Evolutionary conservation across 108 stramenopile species (phyloP).

Genomic region (Pseudonitzschia pungens): DNA sequence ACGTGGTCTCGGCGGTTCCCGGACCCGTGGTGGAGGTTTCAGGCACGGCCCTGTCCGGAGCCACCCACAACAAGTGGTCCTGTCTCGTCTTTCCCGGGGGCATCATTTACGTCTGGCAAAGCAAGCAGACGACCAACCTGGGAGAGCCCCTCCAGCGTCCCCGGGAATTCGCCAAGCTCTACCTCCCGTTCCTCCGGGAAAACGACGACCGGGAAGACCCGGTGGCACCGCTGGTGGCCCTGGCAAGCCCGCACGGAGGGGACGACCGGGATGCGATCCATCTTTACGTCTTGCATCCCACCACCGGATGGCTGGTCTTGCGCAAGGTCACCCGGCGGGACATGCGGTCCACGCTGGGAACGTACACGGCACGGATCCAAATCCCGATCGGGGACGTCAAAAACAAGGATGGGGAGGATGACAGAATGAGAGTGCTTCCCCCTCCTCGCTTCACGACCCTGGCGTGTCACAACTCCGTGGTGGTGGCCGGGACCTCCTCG

Average conservation of each 20-base stretch:
- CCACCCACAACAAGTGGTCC: conserved; percentile 32
- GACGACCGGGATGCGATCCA: conserved; percentile 13
- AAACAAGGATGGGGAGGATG: neutral
- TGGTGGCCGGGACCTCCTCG: conserved; percentile 30
- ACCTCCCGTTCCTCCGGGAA: neutral
- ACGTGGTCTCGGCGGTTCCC: conserved; percentile 34
- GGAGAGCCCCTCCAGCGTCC: conserved; percentile 8
- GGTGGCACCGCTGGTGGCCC: conserved; percentile 16
- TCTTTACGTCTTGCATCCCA: conserved; percentile 4
- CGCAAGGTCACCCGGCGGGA: conserved; percentile 12
- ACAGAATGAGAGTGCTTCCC: neutral
- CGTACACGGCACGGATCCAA: neutral
- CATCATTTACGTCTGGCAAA: conserved; percentile 34
- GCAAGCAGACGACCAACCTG: conserved; percentile 12
- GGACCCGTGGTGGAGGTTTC: conserved; percentile 12
- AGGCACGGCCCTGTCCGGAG: conserved; percentile 14
- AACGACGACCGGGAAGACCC: neutral
- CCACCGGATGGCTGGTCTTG: conserved; percentile 12
- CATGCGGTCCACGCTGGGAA: conserved; percentile 1
- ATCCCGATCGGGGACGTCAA: neutral
- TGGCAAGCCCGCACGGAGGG: neutral
- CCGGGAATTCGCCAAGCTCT: conserved; percentile 14
- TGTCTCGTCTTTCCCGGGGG: conserved; percentile 29
- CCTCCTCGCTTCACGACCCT: neutral
- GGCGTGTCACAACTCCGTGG: conserved; percentile 10